Base-by-base conservation (phyloP, 2,329 filamentous ascomycete genomes). In the Penicillium griseofulvum region DNA sequence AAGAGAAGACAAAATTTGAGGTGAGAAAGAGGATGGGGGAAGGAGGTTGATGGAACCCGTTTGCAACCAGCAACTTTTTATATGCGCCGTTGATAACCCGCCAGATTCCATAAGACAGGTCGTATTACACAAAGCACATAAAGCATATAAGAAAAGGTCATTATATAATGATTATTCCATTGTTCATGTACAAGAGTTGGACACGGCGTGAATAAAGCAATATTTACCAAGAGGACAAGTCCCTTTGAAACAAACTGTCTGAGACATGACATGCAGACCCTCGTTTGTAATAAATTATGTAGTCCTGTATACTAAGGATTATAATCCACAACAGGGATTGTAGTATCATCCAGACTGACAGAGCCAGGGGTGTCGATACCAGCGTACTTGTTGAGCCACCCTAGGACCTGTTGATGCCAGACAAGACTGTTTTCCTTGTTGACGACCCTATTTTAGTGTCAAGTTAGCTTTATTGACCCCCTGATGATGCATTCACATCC, bases 371-470 rank as follows among this genome's bases (percentile, higher is more conserved):
- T 56, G 31, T 52, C 65, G 24, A 75, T 54, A 2, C 74, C 74
- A 2, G 74, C 72, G 45, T 83, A 81, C 61, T 75, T 75, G 61
- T 85, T 85, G 60, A 87, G 80, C 85, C 89, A 96, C 38, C 82
- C 83, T 16, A 96, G 70, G 16, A 96, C 91, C 68, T 91, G 88
- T 57, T 83, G 83, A 65, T 96, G 90, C 92, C 92, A 96, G 5
- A 93, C 83, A 17, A 96, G 75, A n/a, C 86, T 88, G 72, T 96
- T 96, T 74, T 96, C 91, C 0, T 87, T 88, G 67, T 94, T 93
- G 42, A 92, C 66, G 3, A 96, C 91, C 89, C 89, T 74, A 49
- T 24, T 12, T 22, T 4, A 19, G 50, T 29, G 28, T 22, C 26
- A 4, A 16, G 33, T 31, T 43, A 49, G 31, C 11, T 11, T 0